Evolutionary conservation across 2,329 filamentous ascomycete species (phyloP), one percentile per base, ranked within the genome.

Genomic region (Botrytis byssoidea): DNA sequence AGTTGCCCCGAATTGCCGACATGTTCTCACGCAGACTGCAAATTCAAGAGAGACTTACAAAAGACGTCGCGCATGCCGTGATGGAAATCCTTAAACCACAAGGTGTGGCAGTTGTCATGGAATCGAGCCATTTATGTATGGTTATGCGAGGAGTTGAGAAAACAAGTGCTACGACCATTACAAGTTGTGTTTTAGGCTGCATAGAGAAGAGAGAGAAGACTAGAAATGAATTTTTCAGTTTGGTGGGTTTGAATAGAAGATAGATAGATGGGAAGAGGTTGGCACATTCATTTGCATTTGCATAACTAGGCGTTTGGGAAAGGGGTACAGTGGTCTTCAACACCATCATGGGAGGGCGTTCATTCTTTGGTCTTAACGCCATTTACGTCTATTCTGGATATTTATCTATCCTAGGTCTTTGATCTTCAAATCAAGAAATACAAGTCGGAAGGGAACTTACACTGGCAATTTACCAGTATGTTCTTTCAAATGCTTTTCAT

Each of bases 91-190:
- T 99, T 66, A 92, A 97, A 82, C 96, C 96, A 3, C 94, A 97
- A 81, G 96, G 96, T 65, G 95, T 99, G 2, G 95, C 93, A 32
- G 96, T 99, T 3, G 95, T 99, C 74, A 97, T 99, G 92, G 96
- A 99, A 81, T 97, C 93, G 22, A 95, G 90, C 80, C 96, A 99
- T 84, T 86, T 98, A 65, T 99, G 96, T 86, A 99, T 98, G 95
- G 94, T 97, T 25, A 98, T 98, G 95, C 90, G 96, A 65, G 96
- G 96, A n/a, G 95, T 99, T 16, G 90, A 98, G 82, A 98, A 99
- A 86, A 94, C 94, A 0, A 89, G 88, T 59, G 91, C 93, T 69
- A 92, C 89, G 29, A 98, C 96, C 10, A 96, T 97, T 55, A 99
- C 96, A 29, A 98, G 94, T 85, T 98, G 95, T 82, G 97, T 99